Percentiles rank a stretch among this genome's conserved stretches.
phyloP scores from a whole-genome alignment of 2,329 filamentous ascomycete species.

The Bipolaris bicolor region DNA sequence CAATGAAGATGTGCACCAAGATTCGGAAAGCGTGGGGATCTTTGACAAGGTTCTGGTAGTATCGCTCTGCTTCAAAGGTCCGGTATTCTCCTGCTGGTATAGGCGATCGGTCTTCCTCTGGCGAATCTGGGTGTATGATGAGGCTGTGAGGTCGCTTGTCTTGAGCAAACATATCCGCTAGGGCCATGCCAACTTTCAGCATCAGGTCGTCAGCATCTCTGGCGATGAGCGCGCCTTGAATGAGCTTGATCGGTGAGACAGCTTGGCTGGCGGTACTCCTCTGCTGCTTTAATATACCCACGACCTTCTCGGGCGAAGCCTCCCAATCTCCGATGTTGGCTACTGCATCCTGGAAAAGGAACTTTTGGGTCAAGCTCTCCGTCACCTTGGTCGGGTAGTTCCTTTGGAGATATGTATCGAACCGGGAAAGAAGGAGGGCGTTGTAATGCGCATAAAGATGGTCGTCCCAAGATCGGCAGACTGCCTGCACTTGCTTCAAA shows the following conservation, averaged over 20 bases:
- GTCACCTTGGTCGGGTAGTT: slow-evolving; percentile 60
- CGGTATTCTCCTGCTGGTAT: slow-evolving; percentile 28
- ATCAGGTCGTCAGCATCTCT: slow-evolving; percentile 58
- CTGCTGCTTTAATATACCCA: slow-evolving; percentile 65
- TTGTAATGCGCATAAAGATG: slow-evolving; percentile 88
- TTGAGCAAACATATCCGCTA: slow-evolving; percentile 48
- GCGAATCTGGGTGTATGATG: slow-evolving; percentile 40
- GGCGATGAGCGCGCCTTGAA: slow-evolving; percentile 77
- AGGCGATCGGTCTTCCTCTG: slow-evolving; percentile 23
- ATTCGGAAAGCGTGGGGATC: slow-evolving; percentile 55
- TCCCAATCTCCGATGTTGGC: slow-evolving; percentile 65
- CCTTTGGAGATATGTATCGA: slow-evolving; percentile 71
- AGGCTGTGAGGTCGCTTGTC: slow-evolving; percentile 37
- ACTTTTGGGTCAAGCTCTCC: slow-evolving; percentile 62
- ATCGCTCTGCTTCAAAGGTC: slow-evolving; percentile 29
- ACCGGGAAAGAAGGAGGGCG: slow-evolving; percentile 78
- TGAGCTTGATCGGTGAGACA: slow-evolving; percentile 70
- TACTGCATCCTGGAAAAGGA: slow-evolving; percentile 69
- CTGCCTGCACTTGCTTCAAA: slow-evolving; percentile 74
- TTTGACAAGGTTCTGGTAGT: slow-evolving; percentile 44
- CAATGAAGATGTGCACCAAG: slow-evolving; percentile 63
- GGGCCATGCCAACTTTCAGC: slow-evolving; percentile 51
- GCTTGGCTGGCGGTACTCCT: slow-evolving; percentile 64
- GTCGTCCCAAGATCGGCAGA: slow-evolving; percentile 84
- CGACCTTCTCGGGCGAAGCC: slow-evolving; percentile 61